Evolutionary conservation across 202 grass and related monocot genomes (phyloP).

Genomic region (Setaria viridis): DNA sequence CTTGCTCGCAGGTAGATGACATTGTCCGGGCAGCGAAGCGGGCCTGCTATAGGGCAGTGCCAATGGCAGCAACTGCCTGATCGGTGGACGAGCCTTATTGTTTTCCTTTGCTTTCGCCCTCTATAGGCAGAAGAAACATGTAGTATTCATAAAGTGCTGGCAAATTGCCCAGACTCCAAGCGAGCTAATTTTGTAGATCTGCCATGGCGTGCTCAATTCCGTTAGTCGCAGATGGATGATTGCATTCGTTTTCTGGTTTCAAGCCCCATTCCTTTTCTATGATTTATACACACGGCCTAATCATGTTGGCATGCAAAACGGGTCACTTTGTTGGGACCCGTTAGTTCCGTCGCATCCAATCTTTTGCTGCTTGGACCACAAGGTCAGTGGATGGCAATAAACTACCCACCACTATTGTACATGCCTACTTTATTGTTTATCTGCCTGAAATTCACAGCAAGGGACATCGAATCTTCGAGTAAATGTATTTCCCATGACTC

Average conservation of each 20-base stretch:
- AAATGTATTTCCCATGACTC: background rate
- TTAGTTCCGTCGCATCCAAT: background rate
- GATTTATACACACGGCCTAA: conserved; percentile 14
- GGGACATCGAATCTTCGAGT: background rate
- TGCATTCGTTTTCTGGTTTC: conserved; percentile 34
- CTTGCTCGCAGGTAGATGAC: conserved; percentile 79
- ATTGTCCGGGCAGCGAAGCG: conserved; percentile 91
- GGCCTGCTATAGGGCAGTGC: conserved; percentile 78
- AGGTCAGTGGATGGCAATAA: background rate
- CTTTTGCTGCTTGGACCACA: conserved; percentile 5
- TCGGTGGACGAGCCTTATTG: background rate
- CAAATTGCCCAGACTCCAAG: conserved; percentile 56
- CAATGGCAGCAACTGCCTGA: conserved; percentile 80
- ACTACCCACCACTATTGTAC: background rate
- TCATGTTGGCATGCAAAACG: conserved; percentile 13
- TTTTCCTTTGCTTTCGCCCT: background rate
- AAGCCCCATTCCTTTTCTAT: background rate
- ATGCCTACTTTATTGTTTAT: background rate
- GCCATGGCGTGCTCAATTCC: conserved; percentile 29
- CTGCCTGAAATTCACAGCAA: background rate
- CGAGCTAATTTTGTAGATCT: conserved; percentile 64
- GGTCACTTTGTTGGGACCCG: background rate
- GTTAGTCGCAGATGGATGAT: conserved; percentile 60
- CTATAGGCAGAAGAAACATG: conserved; percentile 8
- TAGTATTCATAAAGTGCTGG: conserved; percentile 51